Percentiles rank a stretch among this genome's conserved stretches.
phyloP scores from a whole-genome alignment of 176 grass and related monocot genomes.

The Triticum turgidum region DNA sequence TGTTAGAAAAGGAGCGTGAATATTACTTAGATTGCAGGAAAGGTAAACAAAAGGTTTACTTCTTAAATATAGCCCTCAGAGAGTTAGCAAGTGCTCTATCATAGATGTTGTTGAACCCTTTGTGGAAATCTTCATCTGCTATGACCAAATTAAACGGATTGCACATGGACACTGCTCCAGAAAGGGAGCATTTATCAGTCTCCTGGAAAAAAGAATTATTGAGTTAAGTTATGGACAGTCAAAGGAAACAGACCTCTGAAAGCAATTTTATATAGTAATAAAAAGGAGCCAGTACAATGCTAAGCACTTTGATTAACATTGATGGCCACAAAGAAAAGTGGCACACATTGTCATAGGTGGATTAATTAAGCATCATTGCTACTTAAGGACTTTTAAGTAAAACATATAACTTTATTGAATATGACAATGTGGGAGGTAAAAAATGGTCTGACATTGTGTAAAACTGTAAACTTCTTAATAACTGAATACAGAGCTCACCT shows the following conservation, averaged over 20 bases:
- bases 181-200: slow-evolving; percentile 69
- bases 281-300: background rate
- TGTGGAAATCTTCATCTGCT: slow-evolving; percentile 97
- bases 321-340: background rate
- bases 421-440: background rate
- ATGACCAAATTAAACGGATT: slow-evolving; percentile 96
- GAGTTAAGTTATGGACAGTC: background rate
- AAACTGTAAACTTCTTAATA: slow-evolving; percentile 3
- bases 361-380: slow-evolving; percentile 9
- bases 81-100: slow-evolving; percentile 75
- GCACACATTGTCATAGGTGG: background rate
- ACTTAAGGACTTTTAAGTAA: slow-evolving; percentile 1
- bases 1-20: slow-evolving; percentile 20
- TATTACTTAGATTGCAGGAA: slow-evolving; percentile 21
- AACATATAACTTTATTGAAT: background rate
- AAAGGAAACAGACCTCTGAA: background rate
- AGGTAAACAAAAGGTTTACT: slow-evolving; percentile 46
- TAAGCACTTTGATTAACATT: background rate
- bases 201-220: slow-evolving; percentile 46
- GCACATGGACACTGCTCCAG: slow-evolving; percentile 91
- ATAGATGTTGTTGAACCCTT: slow-evolving; percentile 95
- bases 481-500: slow-evolving; percentile 43
- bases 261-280: slow-evolving; percentile 9
- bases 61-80: slow-evolving; percentile 71
- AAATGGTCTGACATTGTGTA: background rate